A percentile compares a stretch with the other conserved stretches of the same genome.
These are phyloP conservation scores for Fusarium hainanense DNA, from an alignment of 2,329 filamentous ascomycete species.

Conservation along the genomic window DNA sequence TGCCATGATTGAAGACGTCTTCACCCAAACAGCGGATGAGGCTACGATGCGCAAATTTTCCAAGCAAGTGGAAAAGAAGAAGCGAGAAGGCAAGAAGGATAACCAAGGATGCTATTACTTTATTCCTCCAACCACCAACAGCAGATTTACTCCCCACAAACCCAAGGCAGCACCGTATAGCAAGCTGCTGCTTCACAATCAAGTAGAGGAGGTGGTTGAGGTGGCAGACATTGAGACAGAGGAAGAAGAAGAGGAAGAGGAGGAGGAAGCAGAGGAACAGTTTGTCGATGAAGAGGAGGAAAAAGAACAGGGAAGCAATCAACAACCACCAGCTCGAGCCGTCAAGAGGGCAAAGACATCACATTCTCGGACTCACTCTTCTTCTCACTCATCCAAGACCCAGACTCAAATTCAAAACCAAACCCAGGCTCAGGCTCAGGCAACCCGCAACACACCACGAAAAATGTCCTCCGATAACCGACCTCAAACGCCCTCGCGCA, in stretches of 20 bases:
- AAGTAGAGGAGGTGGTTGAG: conserved; percentile 29
- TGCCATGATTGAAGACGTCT: conserved; percentile 68
- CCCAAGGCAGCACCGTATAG: conserved; percentile 63
- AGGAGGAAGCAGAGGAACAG: conserved; percentile 16
- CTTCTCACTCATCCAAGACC: conserved; percentile 22
- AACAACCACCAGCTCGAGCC: conserved; percentile 41
- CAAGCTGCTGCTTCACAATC: conserved; percentile 56
- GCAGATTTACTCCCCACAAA: conserved; percentile 56
- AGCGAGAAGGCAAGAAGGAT: conserved; percentile 66
- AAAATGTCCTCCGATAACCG: conserved; percentile 44
- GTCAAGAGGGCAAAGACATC: conserved; percentile 53
- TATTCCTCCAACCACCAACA: conserved; percentile 59
- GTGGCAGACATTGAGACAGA: conserved; percentile 16
- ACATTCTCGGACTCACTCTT: conserved; percentile 42
- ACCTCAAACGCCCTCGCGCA: conserved; percentile 52
- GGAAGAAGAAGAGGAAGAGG: background rate
- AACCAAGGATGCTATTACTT: conserved; percentile 66
- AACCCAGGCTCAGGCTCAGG: conserved; percentile 19
- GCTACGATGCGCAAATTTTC: conserved; percentile 64
- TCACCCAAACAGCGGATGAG: conserved; percentile 65
- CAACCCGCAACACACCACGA: conserved; percentile 42
- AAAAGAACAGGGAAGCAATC: conserved; percentile 17
- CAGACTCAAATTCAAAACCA: conserved; percentile 7
- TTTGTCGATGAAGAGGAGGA: conserved; percentile 18
- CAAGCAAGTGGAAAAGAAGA: conserved; percentile 63